Evolutionary conservation across 768 basidiomycete species (phyloP).

Genomic region (Hypsizygus marmoreus): DNA sequence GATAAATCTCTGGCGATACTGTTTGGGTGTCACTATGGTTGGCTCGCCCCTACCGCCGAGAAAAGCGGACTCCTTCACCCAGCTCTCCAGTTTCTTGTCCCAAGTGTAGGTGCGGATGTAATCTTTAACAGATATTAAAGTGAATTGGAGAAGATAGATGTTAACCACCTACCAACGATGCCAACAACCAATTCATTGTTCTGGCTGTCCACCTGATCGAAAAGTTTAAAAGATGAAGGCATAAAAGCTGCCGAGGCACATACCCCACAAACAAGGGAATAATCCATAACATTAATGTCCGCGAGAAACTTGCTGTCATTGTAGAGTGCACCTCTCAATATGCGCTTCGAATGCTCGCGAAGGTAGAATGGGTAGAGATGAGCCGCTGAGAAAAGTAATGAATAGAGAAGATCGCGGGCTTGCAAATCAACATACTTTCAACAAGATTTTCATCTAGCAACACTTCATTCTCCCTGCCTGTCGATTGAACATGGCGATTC

Average conservation of each 20-base stretch:
- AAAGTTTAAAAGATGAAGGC: slow-evolving; percentile 1
- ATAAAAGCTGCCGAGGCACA: slow-evolving; percentile 6
- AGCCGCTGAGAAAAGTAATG: slow-evolving; percentile 52
- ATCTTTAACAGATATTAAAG: slow-evolving; percentile 47
- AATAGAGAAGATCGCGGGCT: background rate
- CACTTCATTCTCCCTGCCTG: slow-evolving; percentile 90
- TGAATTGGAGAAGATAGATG: background rate
- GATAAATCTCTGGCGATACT: slow-evolving; percentile 86
- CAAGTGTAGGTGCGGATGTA: slow-evolving; percentile 96
- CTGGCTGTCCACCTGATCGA: slow-evolving; percentile 70
- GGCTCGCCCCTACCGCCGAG: slow-evolving; percentile 90
- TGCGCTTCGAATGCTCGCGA: slow-evolving; percentile 94
- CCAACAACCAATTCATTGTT: slow-evolving; percentile 93
- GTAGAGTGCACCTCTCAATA: slow-evolving; percentile 85
- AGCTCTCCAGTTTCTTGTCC: slow-evolving; percentile 98
- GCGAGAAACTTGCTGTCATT: slow-evolving; percentile 96
- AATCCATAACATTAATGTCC: slow-evolving; percentile 97
- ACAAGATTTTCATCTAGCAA: slow-evolving; percentile 96
- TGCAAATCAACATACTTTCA: slow-evolving; percentile 58
- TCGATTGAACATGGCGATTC: slow-evolving; percentile 90
- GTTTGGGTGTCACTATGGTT: slow-evolving; percentile 94
- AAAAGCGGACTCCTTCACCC: slow-evolving; percentile 95
- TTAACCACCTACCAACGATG: slow-evolving; percentile 78
- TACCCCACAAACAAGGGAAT: slow-evolving; percentile 89
- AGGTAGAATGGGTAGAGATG: slow-evolving; percentile 90